These are phyloP conservation scores for Candida frijolesensis DNA, from an alignment of 1,139 yeast genomes.

Conservation along the genomic window DNA sequence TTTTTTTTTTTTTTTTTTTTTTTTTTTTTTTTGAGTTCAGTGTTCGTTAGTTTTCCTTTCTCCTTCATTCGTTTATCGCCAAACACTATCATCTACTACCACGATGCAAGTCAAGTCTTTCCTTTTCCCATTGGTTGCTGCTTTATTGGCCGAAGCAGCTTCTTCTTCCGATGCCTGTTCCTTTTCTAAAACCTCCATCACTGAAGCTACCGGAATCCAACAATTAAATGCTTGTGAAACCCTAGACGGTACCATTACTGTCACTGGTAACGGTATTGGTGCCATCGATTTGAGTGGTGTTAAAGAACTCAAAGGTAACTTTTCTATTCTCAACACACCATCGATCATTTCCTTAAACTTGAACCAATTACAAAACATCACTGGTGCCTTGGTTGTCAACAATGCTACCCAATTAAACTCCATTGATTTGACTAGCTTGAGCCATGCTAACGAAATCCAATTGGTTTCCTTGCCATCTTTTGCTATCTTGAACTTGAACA, in stretches of 20 bases:
- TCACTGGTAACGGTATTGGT: slow-evolving; percentile 40
- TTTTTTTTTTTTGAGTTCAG: slow-evolving; percentile 2
- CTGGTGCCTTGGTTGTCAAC: slow-evolving; percentile 39
- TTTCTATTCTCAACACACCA: slow-evolving; percentile 44
- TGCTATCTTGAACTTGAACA: slow-evolving; percentile 39
- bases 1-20: slow-evolving; percentile 3
- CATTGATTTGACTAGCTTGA: slow-evolving; percentile 39
- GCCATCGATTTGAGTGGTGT: slow-evolving; percentile 38
- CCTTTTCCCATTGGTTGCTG: slow-evolving; percentile 16
- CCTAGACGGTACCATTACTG: slow-evolving; percentile 41
- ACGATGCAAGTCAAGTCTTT: slow-evolving; percentile 21
- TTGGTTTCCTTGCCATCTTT: slow-evolving; percentile 49
- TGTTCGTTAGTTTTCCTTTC: background rate
- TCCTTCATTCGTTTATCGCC: background rate
- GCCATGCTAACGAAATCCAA: slow-evolving; percentile 32
- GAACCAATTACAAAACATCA: slow-evolving; percentile 31
- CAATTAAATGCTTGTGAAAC: slow-evolving; percentile 44
- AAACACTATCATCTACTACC: background rate
- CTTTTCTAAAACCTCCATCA: slow-evolving; percentile 39
- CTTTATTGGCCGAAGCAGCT: slow-evolving; percentile 9
- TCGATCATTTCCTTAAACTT: slow-evolving; percentile 39
- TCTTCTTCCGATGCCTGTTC: slow-evolving; percentile 29
- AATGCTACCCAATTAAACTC: slow-evolving; percentile 46
- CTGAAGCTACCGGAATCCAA: slow-evolving; percentile 39
- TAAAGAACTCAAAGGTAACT: slow-evolving; percentile 35